phyloP scores from a whole-genome alignment of 2,329 filamentous ascomycete genomes.

The Lanzia echinophila region DNA sequence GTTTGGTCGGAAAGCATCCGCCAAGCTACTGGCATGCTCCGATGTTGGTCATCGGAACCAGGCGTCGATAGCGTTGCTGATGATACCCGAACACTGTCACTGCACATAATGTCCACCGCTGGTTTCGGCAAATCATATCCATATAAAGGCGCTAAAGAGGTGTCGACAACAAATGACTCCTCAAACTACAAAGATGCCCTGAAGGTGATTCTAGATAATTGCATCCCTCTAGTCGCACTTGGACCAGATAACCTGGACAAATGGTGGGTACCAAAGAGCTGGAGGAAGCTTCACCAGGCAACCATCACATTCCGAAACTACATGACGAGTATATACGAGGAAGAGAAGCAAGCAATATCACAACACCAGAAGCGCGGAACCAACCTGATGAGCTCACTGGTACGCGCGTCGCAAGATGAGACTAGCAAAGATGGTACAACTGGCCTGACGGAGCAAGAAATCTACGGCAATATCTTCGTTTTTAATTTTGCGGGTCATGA shows the following conservation, averaged over 20 bases:
- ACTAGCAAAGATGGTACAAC: background rate
- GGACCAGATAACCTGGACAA: slow-evolving; percentile 4
- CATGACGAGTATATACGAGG: slow-evolving; percentile 4
- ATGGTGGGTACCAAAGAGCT: slow-evolving; percentile 8
- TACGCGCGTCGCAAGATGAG: background rate
- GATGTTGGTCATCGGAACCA: slow-evolving; percentile 1
- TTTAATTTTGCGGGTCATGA: slow-evolving; percentile 27
- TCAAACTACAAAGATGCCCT: background rate
- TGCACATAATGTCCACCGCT: slow-evolving; percentile 7
- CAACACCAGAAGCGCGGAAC: background rate
- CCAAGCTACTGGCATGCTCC: slow-evolving; percentile 1
- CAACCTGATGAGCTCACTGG: slow-evolving; percentile 7
- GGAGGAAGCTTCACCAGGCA: slow-evolving; percentile 1
- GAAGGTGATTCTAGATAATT: slow-evolving; percentile 6
- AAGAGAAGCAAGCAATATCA: background rate
- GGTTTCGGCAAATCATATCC: slow-evolving; percentile 5
- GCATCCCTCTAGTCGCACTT: slow-evolving; percentile 1
- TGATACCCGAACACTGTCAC: background rate
- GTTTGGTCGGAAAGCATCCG: slow-evolving; percentile 5
- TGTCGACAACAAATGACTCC: background rate
- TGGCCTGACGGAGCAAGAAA: slow-evolving; percentile 14
- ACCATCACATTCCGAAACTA: slow-evolving; percentile 4
- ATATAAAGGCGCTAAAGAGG: background rate
- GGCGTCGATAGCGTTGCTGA: background rate
- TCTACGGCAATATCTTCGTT: slow-evolving; percentile 26